A percentile compares a stretch with the other conserved stretches of the same genome.
phyloP scores from a whole-genome alignment of 106 monocot species.

The Hemerocallis citrina region DNA sequence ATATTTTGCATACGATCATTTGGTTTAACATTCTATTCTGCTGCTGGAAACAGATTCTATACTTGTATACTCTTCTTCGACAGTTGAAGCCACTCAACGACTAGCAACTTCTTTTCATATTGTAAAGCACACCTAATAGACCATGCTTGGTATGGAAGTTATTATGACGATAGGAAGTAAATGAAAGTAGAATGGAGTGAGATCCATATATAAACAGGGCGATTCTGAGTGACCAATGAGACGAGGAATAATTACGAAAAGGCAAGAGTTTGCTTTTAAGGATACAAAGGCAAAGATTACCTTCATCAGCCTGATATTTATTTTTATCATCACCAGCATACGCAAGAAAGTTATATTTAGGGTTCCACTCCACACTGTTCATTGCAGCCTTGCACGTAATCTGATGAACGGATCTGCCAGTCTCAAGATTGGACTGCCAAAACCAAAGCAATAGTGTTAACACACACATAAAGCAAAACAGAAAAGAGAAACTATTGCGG shows the following conservation, averaged over 20 bases:
- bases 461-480: background rate
- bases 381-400: slow-evolving; percentile 90
- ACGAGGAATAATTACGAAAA: too few relatives aligned
- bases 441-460: background rate
- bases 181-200: too few relatives aligned
- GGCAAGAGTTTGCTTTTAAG: too few relatives aligned
- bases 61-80: too few relatives aligned
- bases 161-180: too few relatives aligned
- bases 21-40: background rate
- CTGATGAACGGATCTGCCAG: slow-evolving; percentile 79
- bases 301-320: slow-evolving; percentile 88
- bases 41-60: background rate
- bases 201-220: too few relatives aligned
- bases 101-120: background rate
- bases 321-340: slow-evolving; percentile 98
- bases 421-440: slow-evolving; percentile 70
- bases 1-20: background rate
- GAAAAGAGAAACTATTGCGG: background rate
- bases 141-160: too few relatives aligned
- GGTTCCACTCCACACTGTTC: slow-evolving; percentile 99
- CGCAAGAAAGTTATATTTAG: slow-evolving; percentile 82
- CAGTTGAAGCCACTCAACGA: background rate
- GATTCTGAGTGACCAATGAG: too few relatives aligned
- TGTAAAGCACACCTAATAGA: too few relatives aligned
- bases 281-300: slow-evolving; percentile 10